Base-by-base conservation (phyloP, 371 early-diverging fungal species). In the Actinomortierella ambigua region DNA sequence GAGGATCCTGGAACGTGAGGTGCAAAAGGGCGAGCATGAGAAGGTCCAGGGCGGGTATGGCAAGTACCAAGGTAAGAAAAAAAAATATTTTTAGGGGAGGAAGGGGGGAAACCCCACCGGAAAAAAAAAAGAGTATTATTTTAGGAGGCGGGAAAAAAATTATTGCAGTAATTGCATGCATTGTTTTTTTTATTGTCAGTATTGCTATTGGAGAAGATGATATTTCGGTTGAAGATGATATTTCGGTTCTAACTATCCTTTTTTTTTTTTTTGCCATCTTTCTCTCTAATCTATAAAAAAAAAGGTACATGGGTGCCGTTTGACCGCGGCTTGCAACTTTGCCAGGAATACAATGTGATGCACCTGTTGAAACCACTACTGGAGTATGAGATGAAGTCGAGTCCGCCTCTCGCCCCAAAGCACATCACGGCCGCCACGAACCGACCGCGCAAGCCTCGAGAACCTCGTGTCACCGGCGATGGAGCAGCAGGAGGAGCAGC, bases 21-120 rank as follows among this genome's bases (percentile, higher is more conserved):
- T 95, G 1, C 86, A 88, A 60, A 83, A 67, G 0, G 94, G 94
- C 8, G 77, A 81, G 46, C 94, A 93, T 63, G 96, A 96, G 57
- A 95, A 95, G 73, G 90, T 97, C 5, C 96, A 96, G 77, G 97
- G 97, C 15, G 97, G 97, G 13, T 95, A 96, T 61, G 97, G 97
- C 28, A 95, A 95, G 80, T 95, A 95, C 70, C 95, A 96, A 81
- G 97, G 97, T 63, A 94, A 87, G 15, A 85, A 76, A 75, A 11
- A 3, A 26, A 26, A 9, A 7, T 8, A 11, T n/a, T 1, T 51
- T 28, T 17, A 5, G 43, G 15, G 56, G 17, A 26, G 40, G 8
- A n/a, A n/a, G n/a, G n/a, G n/a, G n/a, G n/a, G n/a, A n/a, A n/a
- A n/a, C n/a, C n/a, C n/a, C n/a, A n/a, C n/a, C n/a, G n/a, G n/a